Conservation (phyloP, 306 rosid genomes). For the Begonia loranthoides region DNA sequence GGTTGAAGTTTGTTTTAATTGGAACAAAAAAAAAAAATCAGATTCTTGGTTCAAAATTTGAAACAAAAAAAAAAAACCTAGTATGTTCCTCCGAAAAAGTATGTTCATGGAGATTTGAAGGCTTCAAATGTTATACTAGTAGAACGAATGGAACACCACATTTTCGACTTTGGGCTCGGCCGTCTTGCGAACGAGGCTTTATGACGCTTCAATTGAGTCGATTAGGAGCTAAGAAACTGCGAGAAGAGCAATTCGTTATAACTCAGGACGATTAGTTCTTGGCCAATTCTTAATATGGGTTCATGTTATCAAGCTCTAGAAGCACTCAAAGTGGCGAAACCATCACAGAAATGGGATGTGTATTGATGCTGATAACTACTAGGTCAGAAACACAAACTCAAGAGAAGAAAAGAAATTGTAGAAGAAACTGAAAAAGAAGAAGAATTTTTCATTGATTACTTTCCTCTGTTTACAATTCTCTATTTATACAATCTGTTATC, state of each 20-base stretch:
- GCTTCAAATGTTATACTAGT: conserved; percentile 75
- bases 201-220: conserved; percentile 66
- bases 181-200: conserved; percentile 79
- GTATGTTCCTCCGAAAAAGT: conserved; percentile 92
- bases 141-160: conserved; percentile 59
- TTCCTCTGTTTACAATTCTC: too few relatives aligned
- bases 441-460: too few relatives aligned
- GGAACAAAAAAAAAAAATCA: too few relatives aligned
- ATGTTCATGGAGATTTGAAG: conserved; percentile 94
- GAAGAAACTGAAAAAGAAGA: too few relatives aligned
- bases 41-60: too few relatives aligned
- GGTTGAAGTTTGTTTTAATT: too few relatives aligned
- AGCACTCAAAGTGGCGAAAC: conserved; percentile 68
- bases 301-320: conserved; percentile 80
- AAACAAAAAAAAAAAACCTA: too few relatives aligned
- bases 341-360: too few relatives aligned
- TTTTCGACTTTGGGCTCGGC: conserved; percentile 92
- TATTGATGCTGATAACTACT: too few relatives aligned
- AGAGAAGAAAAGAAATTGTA: too few relatives aligned
- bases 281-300: conserved; percentile 16
- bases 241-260: conserved; percentile 40
- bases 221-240: conserved; percentile 34
- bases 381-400: too few relatives aligned
- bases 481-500: too few relatives aligned
- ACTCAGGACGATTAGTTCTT: conserved; percentile 13